These are phyloP conservation scores for Grosmannia penicillata DNA, from an alignment of 2,329 filamentous ascomycete species.

Conservation along the genomic window DNA sequence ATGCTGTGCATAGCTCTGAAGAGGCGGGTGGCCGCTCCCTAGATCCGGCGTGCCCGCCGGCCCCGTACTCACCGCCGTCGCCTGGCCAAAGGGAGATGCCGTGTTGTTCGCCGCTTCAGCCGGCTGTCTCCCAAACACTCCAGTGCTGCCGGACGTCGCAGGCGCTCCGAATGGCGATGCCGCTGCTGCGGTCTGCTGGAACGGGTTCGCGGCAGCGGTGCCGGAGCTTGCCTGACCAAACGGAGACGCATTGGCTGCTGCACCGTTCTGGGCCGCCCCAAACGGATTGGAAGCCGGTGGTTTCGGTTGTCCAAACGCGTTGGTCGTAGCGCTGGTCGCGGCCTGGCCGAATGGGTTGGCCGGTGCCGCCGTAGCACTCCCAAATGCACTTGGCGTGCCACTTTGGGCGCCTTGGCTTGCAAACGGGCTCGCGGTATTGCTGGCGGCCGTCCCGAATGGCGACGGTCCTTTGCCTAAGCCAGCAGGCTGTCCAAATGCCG, in stretches of 20 bases:
- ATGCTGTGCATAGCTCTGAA: constrained; percentile 15
- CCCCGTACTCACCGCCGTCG: not conserved
- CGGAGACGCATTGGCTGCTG: not conserved
- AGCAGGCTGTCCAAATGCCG: constrained; percentile 16
- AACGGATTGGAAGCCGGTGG: constrained; percentile 4
- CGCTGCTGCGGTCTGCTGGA: constrained; percentile 1
- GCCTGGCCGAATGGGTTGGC: constrained; percentile 16
- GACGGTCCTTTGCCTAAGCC: constrained; percentile 17
- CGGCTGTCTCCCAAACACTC: not conserved
- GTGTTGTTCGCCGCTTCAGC: not conserved
- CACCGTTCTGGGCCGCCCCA: not conserved
- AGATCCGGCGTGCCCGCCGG: constrained; percentile 10
- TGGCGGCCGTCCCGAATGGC: constrained; percentile 8
- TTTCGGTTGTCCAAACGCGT: constrained; percentile 7
- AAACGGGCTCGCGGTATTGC: not conserved
- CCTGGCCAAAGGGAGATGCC: not conserved
- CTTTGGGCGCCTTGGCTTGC: not conserved
- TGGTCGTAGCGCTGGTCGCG: constrained; percentile 1
- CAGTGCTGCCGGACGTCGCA: constrained; percentile 1
- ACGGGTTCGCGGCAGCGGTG: constrained; percentile 1
- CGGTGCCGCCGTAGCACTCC: constrained; percentile 10
- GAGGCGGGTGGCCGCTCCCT: constrained; percentile 16
- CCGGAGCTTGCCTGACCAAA: not conserved
- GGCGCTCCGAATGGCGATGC: constrained; percentile 4
- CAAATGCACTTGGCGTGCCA: constrained; percentile 3